Conservation (phyloP, 257 asterid species). For the Penstemon newberryi region DNA sequence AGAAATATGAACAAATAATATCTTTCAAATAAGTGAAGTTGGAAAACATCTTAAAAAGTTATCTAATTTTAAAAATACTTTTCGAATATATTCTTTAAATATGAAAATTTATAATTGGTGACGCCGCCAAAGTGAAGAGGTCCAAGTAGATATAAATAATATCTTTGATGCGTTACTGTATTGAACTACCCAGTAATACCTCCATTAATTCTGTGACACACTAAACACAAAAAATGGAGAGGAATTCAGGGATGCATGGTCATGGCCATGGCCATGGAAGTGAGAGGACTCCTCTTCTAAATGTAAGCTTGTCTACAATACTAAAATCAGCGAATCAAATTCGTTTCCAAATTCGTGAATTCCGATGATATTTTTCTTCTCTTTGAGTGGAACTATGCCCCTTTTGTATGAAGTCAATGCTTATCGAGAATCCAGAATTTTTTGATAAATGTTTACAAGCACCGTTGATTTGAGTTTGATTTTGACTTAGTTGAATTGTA, state of each 20-base stretch:
- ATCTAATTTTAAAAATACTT: too few relatives aligned
- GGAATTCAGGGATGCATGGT: conserved; percentile 47
- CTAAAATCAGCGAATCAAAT: background rate
- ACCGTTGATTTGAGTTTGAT: background rate
- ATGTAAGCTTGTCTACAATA: conserved; percentile 36
- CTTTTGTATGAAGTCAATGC: conserved; percentile 14
- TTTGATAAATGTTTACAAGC: background rate
- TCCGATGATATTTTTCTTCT: conserved; percentile 4
- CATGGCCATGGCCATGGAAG: conserved; percentile 53
- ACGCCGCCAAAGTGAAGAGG: too few relatives aligned
- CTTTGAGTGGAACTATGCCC: background rate
- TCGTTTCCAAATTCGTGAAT: background rate
- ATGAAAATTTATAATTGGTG: too few relatives aligned
- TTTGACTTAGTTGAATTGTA: too few relatives aligned
- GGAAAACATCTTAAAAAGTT: too few relatives aligned
- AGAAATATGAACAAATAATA: too few relatives aligned
- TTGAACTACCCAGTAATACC: too few relatives aligned
- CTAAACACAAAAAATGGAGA: conserved; percentile 16
- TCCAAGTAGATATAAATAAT: too few relatives aligned
- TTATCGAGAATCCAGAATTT: background rate
- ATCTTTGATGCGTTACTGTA: too few relatives aligned
- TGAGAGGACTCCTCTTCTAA: conserved; percentile 56
- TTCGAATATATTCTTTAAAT: too few relatives aligned
- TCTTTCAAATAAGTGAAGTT: too few relatives aligned
- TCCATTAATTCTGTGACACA: background rate